Conservation (phyloP, 768 basidiomycete species). For the Sarcomyxa edulis region DNA sequence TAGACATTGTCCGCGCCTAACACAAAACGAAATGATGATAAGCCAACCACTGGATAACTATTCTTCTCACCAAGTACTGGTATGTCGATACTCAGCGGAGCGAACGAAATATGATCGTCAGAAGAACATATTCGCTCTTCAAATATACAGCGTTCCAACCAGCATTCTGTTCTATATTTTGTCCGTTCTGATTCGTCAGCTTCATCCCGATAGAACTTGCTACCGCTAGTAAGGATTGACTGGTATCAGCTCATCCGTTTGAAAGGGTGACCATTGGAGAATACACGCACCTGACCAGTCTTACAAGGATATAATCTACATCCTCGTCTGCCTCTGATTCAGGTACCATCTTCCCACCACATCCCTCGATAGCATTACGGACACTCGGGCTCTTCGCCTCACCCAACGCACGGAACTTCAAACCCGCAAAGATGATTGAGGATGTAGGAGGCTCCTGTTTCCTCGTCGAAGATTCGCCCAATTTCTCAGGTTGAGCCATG, state of each 20-base stretch:
- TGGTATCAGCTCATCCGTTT: no score
- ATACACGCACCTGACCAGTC: constrained; percentile 60
- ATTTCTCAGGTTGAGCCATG: no score
- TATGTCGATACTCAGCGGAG: constrained; percentile 50
- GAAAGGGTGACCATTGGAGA: no score
- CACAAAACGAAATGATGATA: constrained; percentile 1
- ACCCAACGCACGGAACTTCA: constrained; percentile 55
- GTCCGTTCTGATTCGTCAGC: constrained; percentile 34
- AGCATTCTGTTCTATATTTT: constrained; percentile 86
- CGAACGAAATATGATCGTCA: constrained; percentile 66
- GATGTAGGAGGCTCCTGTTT: constrained; percentile 3
- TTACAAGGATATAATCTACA: constrained; percentile 63
- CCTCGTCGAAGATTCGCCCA: no score
- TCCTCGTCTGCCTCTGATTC: constrained; percentile 41
- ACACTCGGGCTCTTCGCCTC: constrained; percentile 61
- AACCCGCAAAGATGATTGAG: constrained; percentile 45
- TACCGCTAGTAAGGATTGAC: constrained; percentile 60
- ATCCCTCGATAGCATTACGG: constrained; percentile 50
- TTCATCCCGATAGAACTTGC: constrained; percentile 60
- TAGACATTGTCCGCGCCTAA: constrained; percentile 51
- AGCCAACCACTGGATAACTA: not conserved
- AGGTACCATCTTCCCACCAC: constrained; percentile 46
- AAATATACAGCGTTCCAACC: constrained; percentile 84
- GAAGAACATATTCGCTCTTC: constrained; percentile 65
- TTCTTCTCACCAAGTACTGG: constrained; percentile 53